Conservation (phyloP, 2,329 filamentous ascomycete species). For the Ophiocordyceps camponoti-floridani region DNA sequence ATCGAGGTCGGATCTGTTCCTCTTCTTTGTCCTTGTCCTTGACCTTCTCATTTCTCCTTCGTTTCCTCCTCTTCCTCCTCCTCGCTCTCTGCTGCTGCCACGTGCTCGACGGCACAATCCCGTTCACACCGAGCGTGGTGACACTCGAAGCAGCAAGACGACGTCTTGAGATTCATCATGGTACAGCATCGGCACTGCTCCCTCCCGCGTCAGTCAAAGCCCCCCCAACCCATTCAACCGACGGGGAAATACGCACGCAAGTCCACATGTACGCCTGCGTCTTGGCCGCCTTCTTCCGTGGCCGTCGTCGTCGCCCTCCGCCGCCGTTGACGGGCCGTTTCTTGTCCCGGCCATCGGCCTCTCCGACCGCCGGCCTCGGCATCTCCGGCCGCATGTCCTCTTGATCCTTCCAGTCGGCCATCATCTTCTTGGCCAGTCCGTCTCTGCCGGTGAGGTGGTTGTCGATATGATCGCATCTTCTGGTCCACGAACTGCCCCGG, state of each 20-base stretch:
- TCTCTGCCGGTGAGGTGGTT: constrained; percentile 43
- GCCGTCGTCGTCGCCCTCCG: too few relatives aligned
- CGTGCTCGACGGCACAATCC: constrained; percentile 1
- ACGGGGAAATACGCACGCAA: constrained; percentile 14
- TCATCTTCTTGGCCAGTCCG: constrained; percentile 18
- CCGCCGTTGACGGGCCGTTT: background rate
- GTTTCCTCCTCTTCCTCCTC: background rate
- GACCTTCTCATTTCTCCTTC: too few relatives aligned
- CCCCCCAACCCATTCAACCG: too few relatives aligned
- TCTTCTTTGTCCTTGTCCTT: too few relatives aligned
- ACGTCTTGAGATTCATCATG: constrained; percentile 3
- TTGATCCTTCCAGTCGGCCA: constrained; percentile 35
- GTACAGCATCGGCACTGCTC: constrained; percentile 7
- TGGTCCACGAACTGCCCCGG: constrained; percentile 32
- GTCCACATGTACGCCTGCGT: constrained; percentile 10
- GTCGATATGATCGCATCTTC: constrained; percentile 55
- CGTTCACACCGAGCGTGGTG: constrained; percentile 1
- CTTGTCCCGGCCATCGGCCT: constrained; percentile 1
- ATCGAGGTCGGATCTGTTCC: too few relatives aligned
- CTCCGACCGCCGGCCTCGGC: too few relatives aligned
- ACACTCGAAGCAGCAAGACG: constrained; percentile 3
- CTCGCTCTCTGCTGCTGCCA: background rate
- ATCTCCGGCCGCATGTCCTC: background rate
- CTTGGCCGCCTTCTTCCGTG: constrained; percentile 4
- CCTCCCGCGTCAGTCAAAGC: too few relatives aligned